Evolutionary conservation across 1,284 basidiomycete species (phyloP).

Genomic region (Tausonia pullulans): DNA sequence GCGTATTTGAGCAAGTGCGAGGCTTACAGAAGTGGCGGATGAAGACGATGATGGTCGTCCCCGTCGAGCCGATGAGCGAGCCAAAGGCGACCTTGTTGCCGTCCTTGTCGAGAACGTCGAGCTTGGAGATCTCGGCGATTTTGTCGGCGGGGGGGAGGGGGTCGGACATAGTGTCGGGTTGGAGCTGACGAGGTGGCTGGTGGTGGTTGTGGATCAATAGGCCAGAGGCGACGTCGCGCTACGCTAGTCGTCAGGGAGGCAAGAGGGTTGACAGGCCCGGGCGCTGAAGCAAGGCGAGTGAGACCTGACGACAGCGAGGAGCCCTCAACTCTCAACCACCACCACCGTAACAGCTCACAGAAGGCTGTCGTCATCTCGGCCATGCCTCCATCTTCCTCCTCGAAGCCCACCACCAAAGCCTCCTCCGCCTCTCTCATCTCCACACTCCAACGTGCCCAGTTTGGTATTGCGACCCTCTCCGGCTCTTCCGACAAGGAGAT

Average conservation of each 20-base stretch:
- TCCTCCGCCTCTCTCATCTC: constrained; percentile 9
- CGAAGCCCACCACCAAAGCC: not conserved
- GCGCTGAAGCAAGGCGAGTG: too few species aligned
- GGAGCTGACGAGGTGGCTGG: not conserved
- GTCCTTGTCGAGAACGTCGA: not conserved
- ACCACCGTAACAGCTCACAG: too few species aligned
- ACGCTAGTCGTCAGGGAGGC: too few species aligned
- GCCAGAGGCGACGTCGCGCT: too few species aligned
- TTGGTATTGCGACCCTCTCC: constrained; percentile 4
- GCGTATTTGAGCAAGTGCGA: too few species aligned
- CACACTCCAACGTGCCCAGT: constrained; percentile 11
- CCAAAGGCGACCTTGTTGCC: not conserved
- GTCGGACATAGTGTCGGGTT: too few species aligned
- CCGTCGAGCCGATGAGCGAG: not conserved
- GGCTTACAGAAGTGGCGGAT: not conserved
- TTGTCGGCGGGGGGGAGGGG: not conserved
- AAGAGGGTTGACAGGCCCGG: too few species aligned
- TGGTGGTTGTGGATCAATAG: not conserved
- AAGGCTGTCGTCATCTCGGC: not conserved
- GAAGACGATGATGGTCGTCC: not conserved
- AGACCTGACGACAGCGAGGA: too few species aligned
- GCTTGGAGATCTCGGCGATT: not conserved
- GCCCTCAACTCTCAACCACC: too few species aligned
- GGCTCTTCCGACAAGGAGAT: constrained; percentile 57
- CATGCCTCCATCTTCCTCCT: not conserved